These are phyloP conservation scores for Thielaviopsis populi DNA, from an alignment of 2,329 filamentous ascomycete species.

Conservation along the genomic window DNA sequence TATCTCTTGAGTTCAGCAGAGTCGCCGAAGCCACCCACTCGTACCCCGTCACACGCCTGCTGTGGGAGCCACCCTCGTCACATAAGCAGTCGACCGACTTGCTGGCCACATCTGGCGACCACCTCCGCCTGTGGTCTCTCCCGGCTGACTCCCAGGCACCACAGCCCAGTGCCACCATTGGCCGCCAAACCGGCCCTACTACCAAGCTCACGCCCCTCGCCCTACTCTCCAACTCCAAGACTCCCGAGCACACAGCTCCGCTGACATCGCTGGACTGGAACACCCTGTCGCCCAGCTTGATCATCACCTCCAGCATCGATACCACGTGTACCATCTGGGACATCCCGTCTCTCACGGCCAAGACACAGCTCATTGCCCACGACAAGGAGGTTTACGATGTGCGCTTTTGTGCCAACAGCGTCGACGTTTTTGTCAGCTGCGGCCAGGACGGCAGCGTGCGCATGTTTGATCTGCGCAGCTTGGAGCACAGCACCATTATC, in stretches of 20 bases:
- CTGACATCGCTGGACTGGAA: conserved; percentile 98
- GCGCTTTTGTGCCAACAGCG: conserved; percentile 90
- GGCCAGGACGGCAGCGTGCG: conserved; percentile 93
- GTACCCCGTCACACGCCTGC: conserved; percentile 84
- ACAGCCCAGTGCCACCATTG: conserved; percentile 50
- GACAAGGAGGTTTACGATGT: conserved; percentile 99
- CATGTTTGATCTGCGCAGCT: conserved; percentile 93
- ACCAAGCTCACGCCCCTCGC: conserved; percentile 84
- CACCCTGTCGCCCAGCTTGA: conserved; percentile 85
- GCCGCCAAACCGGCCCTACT: conserved; percentile 43
- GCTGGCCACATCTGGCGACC: conserved; percentile 86
- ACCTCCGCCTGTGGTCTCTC: conserved; percentile 84
- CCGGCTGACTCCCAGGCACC: conserved; percentile 46
- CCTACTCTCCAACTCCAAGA: conserved; percentile 92
- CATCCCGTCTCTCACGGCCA: conserved; percentile 91
- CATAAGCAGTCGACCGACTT: conserved; percentile 93
- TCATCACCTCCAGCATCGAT: conserved; percentile 97
- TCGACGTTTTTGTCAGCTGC: conserved; percentile 97
- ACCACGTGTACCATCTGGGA: conserved; percentile 99
- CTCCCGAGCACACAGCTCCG: conserved; percentile 91
- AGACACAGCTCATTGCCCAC: conserved; percentile 95
- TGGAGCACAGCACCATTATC: conserved; percentile 97
- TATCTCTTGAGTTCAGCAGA: conserved; percentile 77
- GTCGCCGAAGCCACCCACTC: conserved; percentile 94
- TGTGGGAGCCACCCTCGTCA: conserved; percentile 91